Conservation (phyloP, 768 basidiomycete species). For the Xerocomellus dryophilus region DNA sequence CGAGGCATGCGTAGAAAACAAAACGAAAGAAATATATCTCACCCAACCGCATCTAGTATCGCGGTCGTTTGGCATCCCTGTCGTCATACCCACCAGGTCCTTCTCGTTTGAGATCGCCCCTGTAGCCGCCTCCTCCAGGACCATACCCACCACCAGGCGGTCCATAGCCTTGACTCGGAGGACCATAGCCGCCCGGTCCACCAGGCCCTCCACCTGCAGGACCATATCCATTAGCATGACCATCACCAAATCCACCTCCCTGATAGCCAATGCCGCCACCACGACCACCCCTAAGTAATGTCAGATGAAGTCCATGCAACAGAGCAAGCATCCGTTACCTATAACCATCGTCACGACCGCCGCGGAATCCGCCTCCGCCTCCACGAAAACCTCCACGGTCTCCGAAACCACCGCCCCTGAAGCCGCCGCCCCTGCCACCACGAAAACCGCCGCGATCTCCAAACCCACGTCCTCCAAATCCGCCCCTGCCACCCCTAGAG, state of each 20-base stretch:
- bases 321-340: constrained; percentile 37
- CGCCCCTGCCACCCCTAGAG: constrained; percentile 36
- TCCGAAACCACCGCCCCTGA: constrained; percentile 43
- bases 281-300: constrained; percentile 50
- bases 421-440: constrained; percentile 43
- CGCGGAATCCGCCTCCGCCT: constrained; percentile 37
- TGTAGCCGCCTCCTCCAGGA: constrained; percentile 54
- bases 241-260: constrained; percentile 56
- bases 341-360: constrained; percentile 45
- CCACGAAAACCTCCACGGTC: constrained; percentile 44
- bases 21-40: constrained; percentile 30
- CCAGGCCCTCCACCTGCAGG: constrained; percentile 42
- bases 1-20: constrained; percentile 23
- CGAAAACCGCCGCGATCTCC: constrained; percentile 38
- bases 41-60: constrained; percentile 57
- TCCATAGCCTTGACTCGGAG: constrained; percentile 38
- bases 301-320: constrained; percentile 13
- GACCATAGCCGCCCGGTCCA: constrained; percentile 45
- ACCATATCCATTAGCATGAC: constrained; percentile 52
- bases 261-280: constrained; percentile 73
- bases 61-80: constrained; percentile 75
- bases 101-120: constrained; percentile 73
- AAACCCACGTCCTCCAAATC: constrained; percentile 43
- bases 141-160: constrained; percentile 46
- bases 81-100: constrained; percentile 78